Conservation (phyloP, 805 yeast genomes). For the Wickerhamomyces canadensis region DNA sequence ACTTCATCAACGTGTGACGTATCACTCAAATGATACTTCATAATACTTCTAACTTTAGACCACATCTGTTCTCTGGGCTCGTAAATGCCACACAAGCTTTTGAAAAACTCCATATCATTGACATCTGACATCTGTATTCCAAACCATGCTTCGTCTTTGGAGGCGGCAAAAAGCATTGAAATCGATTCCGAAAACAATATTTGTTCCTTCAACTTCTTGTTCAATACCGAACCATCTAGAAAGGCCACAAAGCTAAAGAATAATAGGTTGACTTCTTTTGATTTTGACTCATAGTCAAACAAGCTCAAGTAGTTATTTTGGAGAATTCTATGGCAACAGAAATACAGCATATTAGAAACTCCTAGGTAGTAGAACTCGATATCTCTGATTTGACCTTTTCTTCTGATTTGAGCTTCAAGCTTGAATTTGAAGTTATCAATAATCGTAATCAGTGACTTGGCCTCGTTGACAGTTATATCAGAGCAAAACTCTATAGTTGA, state of each 20-base stretch:
- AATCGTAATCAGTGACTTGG: conserved; percentile 12
- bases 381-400: conserved; percentile 16
- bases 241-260: conserved; percentile 14
- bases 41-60: conserved; percentile 4
- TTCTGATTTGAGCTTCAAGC: conserved; percentile 14
- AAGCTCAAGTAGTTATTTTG: conserved; percentile 10
- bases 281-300: conserved; percentile 14
- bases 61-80: conserved; percentile 7
- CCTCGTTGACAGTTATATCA: conserved; percentile 5
- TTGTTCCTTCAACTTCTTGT: conserved; percentile 7
- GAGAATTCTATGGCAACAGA: conserved; percentile 7
- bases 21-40: conserved; percentile 1
- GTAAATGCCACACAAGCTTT: conserved; percentile 8
- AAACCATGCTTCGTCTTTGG: conserved; percentile 11
- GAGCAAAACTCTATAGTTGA: conserved; percentile 13
- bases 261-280: conserved; percentile 5
- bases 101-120: conserved; percentile 12
- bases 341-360: conserved; percentile 15
- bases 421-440: conserved; percentile 17
- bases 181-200: conserved; percentile 15
- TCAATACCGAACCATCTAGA: conserved; percentile 6
- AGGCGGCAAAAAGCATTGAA: conserved; percentile 10
- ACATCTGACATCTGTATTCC: conserved; percentile 5
- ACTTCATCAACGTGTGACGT: not conserved
- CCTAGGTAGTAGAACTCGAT: conserved; percentile 16